Percentiles rank a stretch among this genome's conserved stretches.
Evolutionary conservation across 495 filamentous ascomycete species (phyloP).

Genomic region (Penicillium paxilli): DNA sequence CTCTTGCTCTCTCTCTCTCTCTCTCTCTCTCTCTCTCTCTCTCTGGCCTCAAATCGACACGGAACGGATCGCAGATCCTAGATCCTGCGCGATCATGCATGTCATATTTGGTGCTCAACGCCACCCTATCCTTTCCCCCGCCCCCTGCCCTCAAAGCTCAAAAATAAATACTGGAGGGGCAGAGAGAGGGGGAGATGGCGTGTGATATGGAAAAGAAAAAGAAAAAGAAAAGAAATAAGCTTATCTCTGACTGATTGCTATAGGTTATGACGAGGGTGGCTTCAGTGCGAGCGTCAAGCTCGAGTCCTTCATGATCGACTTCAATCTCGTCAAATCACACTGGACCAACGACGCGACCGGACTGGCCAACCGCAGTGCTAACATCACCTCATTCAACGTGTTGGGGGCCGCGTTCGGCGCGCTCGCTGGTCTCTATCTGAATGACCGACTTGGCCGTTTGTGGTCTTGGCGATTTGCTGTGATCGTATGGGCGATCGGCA

Average conservation of each 20-base stretch:
- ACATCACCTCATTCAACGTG: slow-evolving; percentile 48
- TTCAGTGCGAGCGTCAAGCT: slow-evolving; percentile 45
- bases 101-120: not conserved
- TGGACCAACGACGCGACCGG: slow-evolving; percentile 37
- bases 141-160: too few species aligned
- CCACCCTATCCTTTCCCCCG: not conserved
- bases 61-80: too few species aligned
- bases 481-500: slow-evolving; percentile 41
- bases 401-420: slow-evolving; percentile 45
- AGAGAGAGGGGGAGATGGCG: too few species aligned
- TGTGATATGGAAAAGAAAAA: too few species aligned
- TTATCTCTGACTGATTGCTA: not conserved
- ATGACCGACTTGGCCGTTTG: slow-evolving; percentile 43
- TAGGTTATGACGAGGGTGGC: slow-evolving; percentile 51
- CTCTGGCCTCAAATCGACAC: not conserved
- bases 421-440: slow-evolving; percentile 37
- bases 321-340: slow-evolving; percentile 34
- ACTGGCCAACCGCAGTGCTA: slow-evolving; percentile 42
- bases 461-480: slow-evolving; percentile 39
- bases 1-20: not conserved
- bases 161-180: too few species aligned
- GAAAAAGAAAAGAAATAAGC: not conserved
- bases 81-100: too few species aligned
- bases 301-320: slow-evolving; percentile 40
- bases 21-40: not conserved